Evolutionary conservation across 2,329 filamentous ascomycete genomes (phyloP), one percentile per base, ranked within the genome.

Genomic region (Penicillium brasilianum): DNA sequence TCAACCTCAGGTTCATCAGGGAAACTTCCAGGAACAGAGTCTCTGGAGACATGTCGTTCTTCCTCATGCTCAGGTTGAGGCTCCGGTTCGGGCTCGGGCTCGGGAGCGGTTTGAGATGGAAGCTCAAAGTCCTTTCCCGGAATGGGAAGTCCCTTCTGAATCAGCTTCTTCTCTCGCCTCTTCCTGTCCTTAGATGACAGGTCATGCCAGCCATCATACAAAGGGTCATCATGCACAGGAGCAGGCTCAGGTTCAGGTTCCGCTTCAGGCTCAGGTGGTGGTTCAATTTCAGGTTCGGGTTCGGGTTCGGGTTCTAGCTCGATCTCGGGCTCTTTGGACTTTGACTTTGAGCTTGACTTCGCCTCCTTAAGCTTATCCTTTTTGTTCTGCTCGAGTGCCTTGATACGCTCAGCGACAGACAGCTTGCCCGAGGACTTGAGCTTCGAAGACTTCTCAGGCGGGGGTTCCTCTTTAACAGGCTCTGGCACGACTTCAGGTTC

Each of bases 11-110:
- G 57, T n/a, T 75, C 68, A 60, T 79, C 77, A 25, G 86, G 86
- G 71, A 88, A 88, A 62, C 83, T 84, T 58, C 86, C 87, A 44
- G 86, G 85, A 6, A 86, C 77, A 32, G 74, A 73, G 56, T 80
- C 78, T 55, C 74, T 76, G 11, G 72, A 74, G 22, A 69, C 76
- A 75, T 70, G 78, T 39, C 68, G 70, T 64, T 64, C 70, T 28
- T 69, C 72, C 14, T 61, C 66, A 0, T 61, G 64, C 36, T 60
- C 66, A 5, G 64, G 67, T 25, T 64, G 60, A 0, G 63, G 61
- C 20, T 62, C 60, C 0, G 61, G 63, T 55, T 58, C 61, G 2
- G 66, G 65, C 1, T 63, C 70, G n/a, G 68, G 67, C 8, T 71
- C 67, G 4, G 61, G 49, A 7, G 64, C 55, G 25, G 67, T 57